phyloP scores from a whole-genome alignment of 2,329 filamentous ascomycete genomes.

The Chrysoporthe cubensis region DNA sequence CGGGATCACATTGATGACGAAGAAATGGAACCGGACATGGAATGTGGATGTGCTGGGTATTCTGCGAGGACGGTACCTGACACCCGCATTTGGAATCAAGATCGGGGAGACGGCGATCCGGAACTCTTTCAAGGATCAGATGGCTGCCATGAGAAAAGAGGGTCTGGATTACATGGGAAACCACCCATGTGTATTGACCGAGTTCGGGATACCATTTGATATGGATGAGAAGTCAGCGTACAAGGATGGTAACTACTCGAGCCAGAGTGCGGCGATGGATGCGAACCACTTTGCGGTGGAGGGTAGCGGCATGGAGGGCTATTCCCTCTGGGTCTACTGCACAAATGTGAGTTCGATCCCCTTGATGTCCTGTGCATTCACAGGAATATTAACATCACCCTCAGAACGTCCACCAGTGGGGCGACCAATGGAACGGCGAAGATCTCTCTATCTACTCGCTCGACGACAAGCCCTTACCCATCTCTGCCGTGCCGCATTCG shows the following conservation, averaged over 20 bases:
- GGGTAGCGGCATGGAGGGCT: conserved; percentile 80
- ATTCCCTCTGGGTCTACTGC: conserved; percentile 88
- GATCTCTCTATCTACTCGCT: conserved; percentile 88
- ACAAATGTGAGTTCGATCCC: conserved; percentile 56
- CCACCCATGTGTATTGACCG: conserved; percentile 87
- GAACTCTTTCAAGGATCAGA: conserved; percentile 88
- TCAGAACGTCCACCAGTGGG: conserved; percentile 83
- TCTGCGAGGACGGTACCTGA: conserved; percentile 83
- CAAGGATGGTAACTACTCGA: conserved; percentile 92
- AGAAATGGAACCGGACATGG: conserved; percentile 98
- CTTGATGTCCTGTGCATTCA: neutral
- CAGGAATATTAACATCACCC: conserved; percentile 30
- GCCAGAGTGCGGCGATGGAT: conserved; percentile 89
- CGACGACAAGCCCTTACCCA: conserved; percentile 72
- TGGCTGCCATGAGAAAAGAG: conserved; percentile 81
- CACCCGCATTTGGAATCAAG: conserved; percentile 89
- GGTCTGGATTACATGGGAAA: conserved; percentile 86
- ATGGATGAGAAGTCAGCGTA: conserved; percentile 98
- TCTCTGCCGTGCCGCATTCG: conserved; percentile 42
- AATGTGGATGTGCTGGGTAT: conserved; percentile 96
- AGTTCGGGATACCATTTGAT: conserved; percentile 97
- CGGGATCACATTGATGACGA: conserved; percentile 93
- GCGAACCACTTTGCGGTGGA: conserved; percentile 95
- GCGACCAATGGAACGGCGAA: conserved; percentile 97
- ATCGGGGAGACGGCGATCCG: conserved; percentile 92